phyloP scores from a whole-genome alignment of 2,329 filamentous ascomycete species.

The Aspergillus pseudoviridinutans region DNA sequence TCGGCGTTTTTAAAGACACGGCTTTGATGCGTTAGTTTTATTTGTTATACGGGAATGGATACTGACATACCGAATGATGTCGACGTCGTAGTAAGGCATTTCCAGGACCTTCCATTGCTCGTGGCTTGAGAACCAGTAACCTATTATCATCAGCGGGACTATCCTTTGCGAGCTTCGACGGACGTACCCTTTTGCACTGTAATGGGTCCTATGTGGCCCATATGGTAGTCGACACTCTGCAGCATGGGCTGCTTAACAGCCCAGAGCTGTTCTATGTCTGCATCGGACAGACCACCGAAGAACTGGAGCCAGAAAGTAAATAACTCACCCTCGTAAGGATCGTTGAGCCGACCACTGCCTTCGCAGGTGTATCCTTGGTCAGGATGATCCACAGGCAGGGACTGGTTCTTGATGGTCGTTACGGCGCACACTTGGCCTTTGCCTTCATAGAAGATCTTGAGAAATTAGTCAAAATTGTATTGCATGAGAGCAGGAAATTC shows the following conservation, averaged over 20 bases:
- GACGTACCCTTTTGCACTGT: not conserved
- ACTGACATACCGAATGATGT: conserved; percentile 33
- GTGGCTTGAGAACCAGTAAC: conserved; percentile 41
- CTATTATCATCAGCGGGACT: conserved; percentile 1
- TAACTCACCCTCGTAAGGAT: conserved; percentile 45
- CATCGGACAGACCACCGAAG: conserved; percentile 29
- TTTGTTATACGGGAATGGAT: not conserved
- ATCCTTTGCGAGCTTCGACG: not conserved
- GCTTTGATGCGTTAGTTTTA: not conserved
- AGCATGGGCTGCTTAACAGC: conserved; percentile 24
- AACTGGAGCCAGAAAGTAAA: conserved; percentile 42
- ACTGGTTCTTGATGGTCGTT: conserved; percentile 34
- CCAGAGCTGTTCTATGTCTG: conserved; percentile 38
- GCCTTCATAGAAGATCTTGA: conserved; percentile 35
- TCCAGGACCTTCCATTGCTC: conserved; percentile 44
- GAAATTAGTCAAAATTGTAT: not conserved
- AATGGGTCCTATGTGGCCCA: not conserved
- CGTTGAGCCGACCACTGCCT: conserved; percentile 32
- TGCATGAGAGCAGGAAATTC: not conserved
- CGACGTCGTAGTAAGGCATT: conserved; percentile 42
- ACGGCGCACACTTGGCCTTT: conserved; percentile 42
- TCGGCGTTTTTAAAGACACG: not conserved
- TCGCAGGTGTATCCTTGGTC: conserved; percentile 37
- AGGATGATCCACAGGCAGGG: conserved; percentile 24
- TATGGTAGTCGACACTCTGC: not conserved